A percentile compares a stretch with the other conserved stretches of the same genome.
These are phyloP conservation scores for Furcasterigmium furcatum DNA, from an alignment of 2,329 filamentous ascomycete species.

Conservation along the genomic window DNA sequence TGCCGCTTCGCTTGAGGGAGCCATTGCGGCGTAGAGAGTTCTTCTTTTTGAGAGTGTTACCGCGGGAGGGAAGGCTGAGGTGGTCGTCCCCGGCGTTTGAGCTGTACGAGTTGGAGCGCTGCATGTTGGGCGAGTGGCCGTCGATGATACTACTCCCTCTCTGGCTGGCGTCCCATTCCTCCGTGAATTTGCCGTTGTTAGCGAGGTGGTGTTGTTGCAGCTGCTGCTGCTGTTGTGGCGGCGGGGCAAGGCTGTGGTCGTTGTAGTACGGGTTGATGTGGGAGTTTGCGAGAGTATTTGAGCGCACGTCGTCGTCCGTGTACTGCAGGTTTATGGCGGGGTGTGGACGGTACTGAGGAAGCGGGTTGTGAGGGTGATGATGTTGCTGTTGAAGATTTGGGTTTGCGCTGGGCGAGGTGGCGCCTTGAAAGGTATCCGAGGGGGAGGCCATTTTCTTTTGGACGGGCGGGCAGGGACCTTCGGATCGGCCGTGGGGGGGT, in stretches of 20 bases:
- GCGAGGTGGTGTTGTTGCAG: conserved; percentile 1
- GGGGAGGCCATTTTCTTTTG: background rate
- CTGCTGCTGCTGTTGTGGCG: conserved; percentile 1
- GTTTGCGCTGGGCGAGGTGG: conserved; percentile 8
- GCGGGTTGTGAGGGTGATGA: conserved; percentile 4
- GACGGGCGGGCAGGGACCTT: background rate
- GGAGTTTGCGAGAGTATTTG: conserved; percentile 15
- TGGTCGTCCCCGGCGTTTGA: conserved; percentile 44
- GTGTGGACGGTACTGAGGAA: conserved; percentile 3
- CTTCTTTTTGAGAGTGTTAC: conserved; percentile 87
- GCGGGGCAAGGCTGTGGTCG: conserved; percentile 1
- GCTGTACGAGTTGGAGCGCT: conserved; percentile 60
- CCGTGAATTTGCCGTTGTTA: conserved; percentile 54
- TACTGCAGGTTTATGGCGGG: conserved; percentile 1
- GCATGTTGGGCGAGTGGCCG: conserved; percentile 40
- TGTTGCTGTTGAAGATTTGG: background rate
- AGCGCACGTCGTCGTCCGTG: conserved; percentile 9
- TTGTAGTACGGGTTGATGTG: background rate
- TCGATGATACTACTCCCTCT: conserved; percentile 63
- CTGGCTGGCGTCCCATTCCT: conserved; percentile 69
- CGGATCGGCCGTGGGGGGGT: no score
- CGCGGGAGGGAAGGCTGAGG: conserved; percentile 37
- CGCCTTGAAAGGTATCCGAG: background rate
- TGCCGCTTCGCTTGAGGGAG: conserved; percentile 76
- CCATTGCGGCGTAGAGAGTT: conserved; percentile 68